phyloP scores from a whole-genome alignment of 23 red algal species.

The Cyanidium caldarium region DNA sequence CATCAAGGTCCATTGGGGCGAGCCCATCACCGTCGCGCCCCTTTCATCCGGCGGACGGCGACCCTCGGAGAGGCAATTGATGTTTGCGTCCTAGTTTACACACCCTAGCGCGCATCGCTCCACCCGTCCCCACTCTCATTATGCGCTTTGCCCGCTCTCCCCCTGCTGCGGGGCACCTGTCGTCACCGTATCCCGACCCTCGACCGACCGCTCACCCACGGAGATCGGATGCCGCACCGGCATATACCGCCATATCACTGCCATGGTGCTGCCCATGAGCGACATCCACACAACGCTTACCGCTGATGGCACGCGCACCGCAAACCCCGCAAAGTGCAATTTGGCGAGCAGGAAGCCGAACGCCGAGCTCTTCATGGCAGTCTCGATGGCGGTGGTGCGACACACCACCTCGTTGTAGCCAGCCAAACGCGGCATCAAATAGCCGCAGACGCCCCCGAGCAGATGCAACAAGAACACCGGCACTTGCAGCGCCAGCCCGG shows the following conservation, averaged over 20 bases:
- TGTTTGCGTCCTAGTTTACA: no score
- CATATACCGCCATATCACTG: conserved; percentile 70
- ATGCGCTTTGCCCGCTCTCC: no score
- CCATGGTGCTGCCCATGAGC: conserved; percentile 61
- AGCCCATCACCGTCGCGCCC: no score
- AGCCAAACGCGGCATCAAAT: conserved; percentile 30
- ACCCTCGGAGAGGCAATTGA: no score
- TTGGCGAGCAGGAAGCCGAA: conserved; percentile 84
- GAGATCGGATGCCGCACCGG: conserved; percentile 37
- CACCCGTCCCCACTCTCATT: no score
- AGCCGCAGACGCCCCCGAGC: conserved; percentile 55
- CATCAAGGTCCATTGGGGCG: no score
- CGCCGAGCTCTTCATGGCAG: conserved; percentile 87
- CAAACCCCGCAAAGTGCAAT: conserved; percentile 67
- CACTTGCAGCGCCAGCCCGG: conserved; percentile 59
- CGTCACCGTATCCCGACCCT: no score
- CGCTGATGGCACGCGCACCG: conserved; percentile 79
- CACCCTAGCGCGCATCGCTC: no score
- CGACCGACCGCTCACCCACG: no score
- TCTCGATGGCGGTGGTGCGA: conserved; percentile 88
- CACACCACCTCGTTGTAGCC: conserved; percentile 67
- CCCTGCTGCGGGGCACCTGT: no score
- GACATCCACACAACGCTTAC: conserved; percentile 95
- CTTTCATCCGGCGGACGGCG: no score
- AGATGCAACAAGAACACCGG: conserved; percentile 65